Base-by-base conservation (phyloP, 106 monocot genomes). In the Phalaenopsis aphrodite region DNA sequence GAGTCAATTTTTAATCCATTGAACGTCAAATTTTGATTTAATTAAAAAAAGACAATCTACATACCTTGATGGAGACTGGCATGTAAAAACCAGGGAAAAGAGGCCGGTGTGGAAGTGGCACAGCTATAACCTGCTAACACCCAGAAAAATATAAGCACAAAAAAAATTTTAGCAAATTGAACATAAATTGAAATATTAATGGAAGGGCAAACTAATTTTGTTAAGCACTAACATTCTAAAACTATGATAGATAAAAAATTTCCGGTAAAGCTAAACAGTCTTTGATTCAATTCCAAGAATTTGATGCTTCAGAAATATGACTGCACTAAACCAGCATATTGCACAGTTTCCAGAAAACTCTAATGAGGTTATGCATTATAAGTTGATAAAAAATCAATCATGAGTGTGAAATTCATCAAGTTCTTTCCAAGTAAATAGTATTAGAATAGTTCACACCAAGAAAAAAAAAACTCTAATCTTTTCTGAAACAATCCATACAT, bases 81-180 rank as follows among this genome's bases (percentile, higher is more conserved):
- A 92, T 95, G 84, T 92, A 95, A 80, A 95, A 95, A 19, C 95
- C 95, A 72, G 92, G 95, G 86, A 95, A 95, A 77, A 95, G 81
- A 16, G 95, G 90, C 56, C 95, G 85, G 55, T 95, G 95, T 18
- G 90, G 89, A 81, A 95, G 84, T 4, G 95, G 95, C 83, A 95
- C 85, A 42, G 90, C 95, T 78, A 95, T 87, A 56, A 95, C 95
- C 95, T 95, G 90, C 37, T 66, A 58, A 72, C 57, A 6, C 56
- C 3, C 18, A 42, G 30, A 19, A 78, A 19, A n/a, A 78, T 24
- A 41, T 56, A 77, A 3, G 39, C 39, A 69, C 39, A 69, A 15
- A 69, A 69, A 4, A 69, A 69, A 6, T 0, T 61, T 65, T 65
- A 7, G 8, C 11, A 65, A n/a, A 65, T 6, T 24, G 23, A 65